phyloP scores from a whole-genome alignment of 75 land plant genomes.

The Gnetum montanum region DNA sequence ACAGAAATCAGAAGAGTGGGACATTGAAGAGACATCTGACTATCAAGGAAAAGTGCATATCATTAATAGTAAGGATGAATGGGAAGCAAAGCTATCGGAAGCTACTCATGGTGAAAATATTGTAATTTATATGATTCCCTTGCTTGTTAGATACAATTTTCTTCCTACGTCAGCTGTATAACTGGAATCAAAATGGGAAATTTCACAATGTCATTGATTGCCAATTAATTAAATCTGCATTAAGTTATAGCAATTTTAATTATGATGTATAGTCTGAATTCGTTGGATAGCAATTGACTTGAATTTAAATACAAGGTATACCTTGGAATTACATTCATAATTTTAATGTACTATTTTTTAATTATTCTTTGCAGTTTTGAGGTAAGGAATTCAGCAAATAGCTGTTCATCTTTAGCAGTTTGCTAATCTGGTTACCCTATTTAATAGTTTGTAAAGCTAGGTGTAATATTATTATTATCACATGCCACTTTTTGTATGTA shows the following conservation, averaged over 20 bases:
- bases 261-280: too few species aligned
- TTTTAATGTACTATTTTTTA: too few species aligned
- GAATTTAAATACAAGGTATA: neutral
- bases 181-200: neutral
- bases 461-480: neutral
- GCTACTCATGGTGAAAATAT: slow-evolving; percentile 26
- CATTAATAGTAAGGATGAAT: slow-evolving; percentile 18
- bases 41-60: slow-evolving; percentile 31
- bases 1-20: neutral
- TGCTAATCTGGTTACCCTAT: neutral
- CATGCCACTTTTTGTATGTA: neutral
- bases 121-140: slow-evolving; percentile 10
- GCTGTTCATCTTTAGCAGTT: neutral
- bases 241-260: too few species aligned
- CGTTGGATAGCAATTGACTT: neutral
- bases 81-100: slow-evolving; percentile 31
- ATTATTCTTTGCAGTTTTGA: neutral
- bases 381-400: neutral
- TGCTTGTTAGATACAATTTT: neutral
- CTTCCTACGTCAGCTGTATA: neutral
- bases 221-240: too few species aligned
- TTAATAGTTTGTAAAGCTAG: neutral
- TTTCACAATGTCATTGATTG: neutral
- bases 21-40: neutral
- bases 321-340: too few species aligned